Evolutionary conservation across 768 basidiomycete genomes (phyloP).

Genomic region (Mrakia frigida): DNA sequence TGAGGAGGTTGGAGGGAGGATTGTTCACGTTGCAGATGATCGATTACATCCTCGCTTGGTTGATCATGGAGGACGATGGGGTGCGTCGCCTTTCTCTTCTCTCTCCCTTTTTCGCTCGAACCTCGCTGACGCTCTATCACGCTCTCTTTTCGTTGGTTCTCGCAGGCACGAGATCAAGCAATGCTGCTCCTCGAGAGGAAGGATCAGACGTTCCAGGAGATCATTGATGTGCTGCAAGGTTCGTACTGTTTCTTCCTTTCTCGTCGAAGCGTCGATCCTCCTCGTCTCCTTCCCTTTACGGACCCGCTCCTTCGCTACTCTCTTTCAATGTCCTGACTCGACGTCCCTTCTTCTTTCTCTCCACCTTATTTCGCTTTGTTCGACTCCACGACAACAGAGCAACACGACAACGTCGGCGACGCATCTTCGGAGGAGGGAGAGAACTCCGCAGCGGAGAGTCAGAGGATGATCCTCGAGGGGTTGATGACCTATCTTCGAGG

Average conservation of each 20-base stretch:
- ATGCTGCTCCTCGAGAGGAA: conserved; percentile 69
- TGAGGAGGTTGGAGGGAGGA: conserved; percentile 80
- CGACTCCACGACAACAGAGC: conserved; percentile 46
- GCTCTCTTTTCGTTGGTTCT: conserved; percentile 12
- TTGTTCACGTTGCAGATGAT: conserved; percentile 82
- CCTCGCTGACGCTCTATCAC: background rate
- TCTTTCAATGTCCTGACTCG: too few relatives aligned
- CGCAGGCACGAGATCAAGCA: conserved; percentile 70
- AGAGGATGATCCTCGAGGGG: conserved; percentile 41
- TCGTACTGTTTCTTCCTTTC: background rate
- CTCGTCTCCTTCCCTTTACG: background rate
- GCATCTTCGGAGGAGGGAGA: conserved; percentile 37
- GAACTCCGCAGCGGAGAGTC: conserved; percentile 49
- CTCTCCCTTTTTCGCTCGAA: conserved; percentile 4
- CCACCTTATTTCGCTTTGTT: background rate
- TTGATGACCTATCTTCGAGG: conserved; percentile 38
- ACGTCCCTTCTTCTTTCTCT: background rate
- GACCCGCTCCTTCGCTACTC: background rate
- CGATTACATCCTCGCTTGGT: conserved; percentile 92
- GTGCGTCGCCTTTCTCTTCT: conserved; percentile 51
- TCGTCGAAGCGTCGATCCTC: background rate
- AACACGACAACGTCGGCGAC: conserved; percentile 64
- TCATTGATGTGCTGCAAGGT: conserved; percentile 60
- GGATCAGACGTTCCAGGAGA: conserved; percentile 62
- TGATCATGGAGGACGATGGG: conserved; percentile 96